These are phyloP conservation scores for Magnusiomyces starmeri DNA, from an alignment of 1,139 yeast genomes.

Conservation along the genomic window DNA sequence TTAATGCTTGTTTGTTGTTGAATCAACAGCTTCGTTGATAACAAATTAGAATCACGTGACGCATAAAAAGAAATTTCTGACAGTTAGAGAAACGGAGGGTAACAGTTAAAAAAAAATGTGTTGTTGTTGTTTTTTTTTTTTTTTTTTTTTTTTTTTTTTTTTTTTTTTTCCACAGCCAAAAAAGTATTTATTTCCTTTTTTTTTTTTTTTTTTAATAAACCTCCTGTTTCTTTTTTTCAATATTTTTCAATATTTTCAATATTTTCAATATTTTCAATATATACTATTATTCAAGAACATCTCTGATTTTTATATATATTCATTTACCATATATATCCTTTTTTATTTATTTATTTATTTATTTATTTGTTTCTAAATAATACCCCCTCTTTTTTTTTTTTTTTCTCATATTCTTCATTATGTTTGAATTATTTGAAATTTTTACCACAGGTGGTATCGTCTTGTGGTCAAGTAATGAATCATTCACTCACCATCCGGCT, in stretches of 20 bases:
- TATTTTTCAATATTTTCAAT: too few relatives aligned
- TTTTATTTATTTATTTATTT: not conserved
- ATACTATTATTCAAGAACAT: too few relatives aligned
- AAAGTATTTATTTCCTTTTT: not conserved
- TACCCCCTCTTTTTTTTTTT: not conserved
- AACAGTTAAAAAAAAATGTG: not conserved
- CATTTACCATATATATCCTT: not conserved
- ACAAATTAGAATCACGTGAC: too few relatives aligned
- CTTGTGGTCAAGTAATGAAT: slow-evolving; percentile 40
- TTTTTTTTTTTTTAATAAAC: not conserved
- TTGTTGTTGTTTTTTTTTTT: not conserved
- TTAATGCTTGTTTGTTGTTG: too few relatives aligned
- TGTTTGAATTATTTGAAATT: slow-evolving; percentile 51
- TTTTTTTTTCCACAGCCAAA: too few relatives aligned
- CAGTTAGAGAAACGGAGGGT: not conserved
- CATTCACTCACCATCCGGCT: slow-evolving; percentile 36
- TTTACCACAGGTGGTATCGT: slow-evolving; percentile 55
- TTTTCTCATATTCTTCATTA: slow-evolving; percentile 23
- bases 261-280: too few relatives aligned
- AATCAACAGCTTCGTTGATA: too few relatives aligned
- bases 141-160: not conserved
- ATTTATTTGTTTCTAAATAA: not conserved
- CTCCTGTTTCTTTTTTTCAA: too few relatives aligned
- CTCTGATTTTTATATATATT: too few relatives aligned
- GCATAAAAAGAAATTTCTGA: too few relatives aligned